Base-by-base conservation (phyloP, 2,329 filamentous ascomycete genomes). In the Sclerotinia sclerotiorum region DNA sequence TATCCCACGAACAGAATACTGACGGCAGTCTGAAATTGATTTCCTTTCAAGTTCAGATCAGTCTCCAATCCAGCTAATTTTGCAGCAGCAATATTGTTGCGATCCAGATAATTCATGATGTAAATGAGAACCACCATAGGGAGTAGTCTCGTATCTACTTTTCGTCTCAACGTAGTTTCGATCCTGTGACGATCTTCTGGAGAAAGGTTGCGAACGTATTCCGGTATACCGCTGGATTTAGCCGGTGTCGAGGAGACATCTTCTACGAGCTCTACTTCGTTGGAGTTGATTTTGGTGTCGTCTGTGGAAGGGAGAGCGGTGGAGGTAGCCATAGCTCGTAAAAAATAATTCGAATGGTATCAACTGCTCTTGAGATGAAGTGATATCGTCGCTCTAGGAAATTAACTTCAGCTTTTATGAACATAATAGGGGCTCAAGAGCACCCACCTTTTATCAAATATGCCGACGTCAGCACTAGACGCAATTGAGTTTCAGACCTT, bases 121-220 rank as follows among this genome's bases (percentile, higher is more conserved):
- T 90, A 91, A 82, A 91, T 90, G 58, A 91, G 73, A 65, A 91
- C 85, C 54, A 91, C 81, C 79, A 88, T 88, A 0, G 89, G 89
- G 73, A 92, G 80, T 42, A 92, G 77, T 64, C 88, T 81, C 11
- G 84, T 72, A 76, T 92, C 90, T 66, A 92, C 86, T 77, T 90
- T 92, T 70, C 84, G 82, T 69, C 84, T 81, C 64, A 92, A 78
- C 63, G 81, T 83, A 69, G 79, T 81, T 76, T 92, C 89, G 1
- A 86, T 80, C 7, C 76, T 73, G 0, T 76, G 67, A 49, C 85
- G 82, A 71, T 87, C 79, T 71, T 87, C 85, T 0, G 80, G 79
- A 2, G 82, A 81, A 74, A 88, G 79, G 58, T 81, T 77, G 44
- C 80, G 77, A 65, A 83, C 76, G 51, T 79, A 73, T 42, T 73